Conservation (phyloP, 495 filamentous ascomycete species). For the Halenospora varia region DNA sequence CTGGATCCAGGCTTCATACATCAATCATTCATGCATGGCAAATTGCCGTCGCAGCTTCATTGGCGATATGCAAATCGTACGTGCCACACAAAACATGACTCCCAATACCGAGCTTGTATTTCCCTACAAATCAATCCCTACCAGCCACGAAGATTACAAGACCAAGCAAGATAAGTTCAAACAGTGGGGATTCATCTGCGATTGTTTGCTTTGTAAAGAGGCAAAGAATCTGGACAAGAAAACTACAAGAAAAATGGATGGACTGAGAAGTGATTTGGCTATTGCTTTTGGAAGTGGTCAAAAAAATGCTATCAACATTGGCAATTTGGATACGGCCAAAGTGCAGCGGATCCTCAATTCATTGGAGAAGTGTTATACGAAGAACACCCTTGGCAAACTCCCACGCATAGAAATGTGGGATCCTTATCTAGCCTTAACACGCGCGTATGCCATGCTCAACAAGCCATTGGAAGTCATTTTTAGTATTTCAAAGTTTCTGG, state of each 20-base stretch:
- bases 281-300: too few species aligned
- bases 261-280: background rate
- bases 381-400: too few species aligned
- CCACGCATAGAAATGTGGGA: too few species aligned
- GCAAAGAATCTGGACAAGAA: background rate
- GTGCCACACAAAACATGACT: background rate
- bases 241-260: background rate
- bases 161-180: background rate
- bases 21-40: constrained; percentile 3
- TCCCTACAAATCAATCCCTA: background rate
- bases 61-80: constrained; percentile 3
- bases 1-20: background rate
- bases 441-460: too few species aligned
- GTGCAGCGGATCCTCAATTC: too few species aligned
- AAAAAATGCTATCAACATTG: too few species aligned
- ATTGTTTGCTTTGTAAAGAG: background rate
- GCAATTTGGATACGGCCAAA: too few species aligned
- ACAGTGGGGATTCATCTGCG: constrained; percentile 1
- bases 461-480: too few species aligned
- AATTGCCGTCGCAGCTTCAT: constrained; percentile 1
- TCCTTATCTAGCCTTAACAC: too few species aligned
- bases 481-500: too few species aligned
- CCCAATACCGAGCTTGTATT: background rate
- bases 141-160: background rate
- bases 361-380: too few species aligned